Evolutionary conservation across 257 asterid species (phyloP).

Genomic region (Solanum gracilifrons): DNA sequence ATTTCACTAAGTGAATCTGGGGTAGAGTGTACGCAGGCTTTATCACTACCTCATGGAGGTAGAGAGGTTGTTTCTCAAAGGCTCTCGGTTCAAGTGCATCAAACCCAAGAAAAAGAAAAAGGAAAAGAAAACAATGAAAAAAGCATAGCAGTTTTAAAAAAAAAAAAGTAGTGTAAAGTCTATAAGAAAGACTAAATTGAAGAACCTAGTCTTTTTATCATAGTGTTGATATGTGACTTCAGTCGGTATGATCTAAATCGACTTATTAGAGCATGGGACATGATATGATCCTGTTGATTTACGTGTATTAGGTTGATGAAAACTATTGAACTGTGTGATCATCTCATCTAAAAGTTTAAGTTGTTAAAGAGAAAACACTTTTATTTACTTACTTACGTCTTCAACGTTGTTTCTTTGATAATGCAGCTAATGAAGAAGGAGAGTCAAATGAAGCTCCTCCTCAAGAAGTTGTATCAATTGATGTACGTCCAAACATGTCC

Average conservation of each 20-base stretch:
- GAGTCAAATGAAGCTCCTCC: conserved; percentile 54
- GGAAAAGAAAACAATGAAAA: neutral
- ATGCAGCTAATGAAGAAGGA: conserved; percentile 46
- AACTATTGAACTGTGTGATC: neutral
- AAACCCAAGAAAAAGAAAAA: too few species aligned
- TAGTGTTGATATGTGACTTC: neutral
- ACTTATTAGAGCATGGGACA: neutral
- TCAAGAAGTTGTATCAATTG: conserved; percentile 50
- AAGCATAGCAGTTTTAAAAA: too few species aligned
- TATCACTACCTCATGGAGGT: neutral
- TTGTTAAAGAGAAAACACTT: neutral
- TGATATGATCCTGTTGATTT: neutral
- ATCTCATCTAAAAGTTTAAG: neutral
- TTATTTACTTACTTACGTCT: neutral
- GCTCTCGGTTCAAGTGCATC: neutral
- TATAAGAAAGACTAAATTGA: neutral
- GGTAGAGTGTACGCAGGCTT: neutral
- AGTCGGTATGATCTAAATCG: neutral
- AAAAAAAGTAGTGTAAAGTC: neutral
- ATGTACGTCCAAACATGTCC: conserved; percentile 43
- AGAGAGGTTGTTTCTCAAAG: neutral
- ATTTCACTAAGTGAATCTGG: neutral
- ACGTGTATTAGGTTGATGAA: neutral
- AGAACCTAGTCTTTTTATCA: neutral
- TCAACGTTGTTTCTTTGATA: neutral